Conservation (phyloP, 805 yeast species). For the Naumovozyma castellii region DNA sequence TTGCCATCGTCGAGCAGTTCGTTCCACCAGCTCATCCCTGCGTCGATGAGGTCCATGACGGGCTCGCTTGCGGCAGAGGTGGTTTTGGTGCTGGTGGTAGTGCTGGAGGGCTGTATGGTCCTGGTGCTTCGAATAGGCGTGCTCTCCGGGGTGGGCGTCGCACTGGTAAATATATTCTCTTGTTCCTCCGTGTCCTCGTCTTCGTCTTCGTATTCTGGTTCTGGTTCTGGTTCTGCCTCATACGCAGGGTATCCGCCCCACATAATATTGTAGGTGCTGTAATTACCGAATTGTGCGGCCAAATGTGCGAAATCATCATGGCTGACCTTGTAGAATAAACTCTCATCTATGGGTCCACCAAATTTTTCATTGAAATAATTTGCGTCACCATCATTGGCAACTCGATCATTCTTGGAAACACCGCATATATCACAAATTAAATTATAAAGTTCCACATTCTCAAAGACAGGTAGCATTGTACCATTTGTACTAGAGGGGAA, state of each 20-base stretch:
- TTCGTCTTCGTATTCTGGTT: slow-evolving; percentile 10
- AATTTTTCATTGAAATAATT: slow-evolving; percentile 1
- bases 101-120: not conserved
- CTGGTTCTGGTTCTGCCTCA: slow-evolving; percentile 5
- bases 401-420: slow-evolving; percentile 25
- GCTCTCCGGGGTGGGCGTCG: slow-evolving; percentile 3
- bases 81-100: not conserved
- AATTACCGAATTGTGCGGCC: slow-evolving; percentile 7
- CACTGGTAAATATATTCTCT: not conserved
- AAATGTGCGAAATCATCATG: slow-evolving; percentile 35
- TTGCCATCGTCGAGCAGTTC: slow-evolving; percentile 15
- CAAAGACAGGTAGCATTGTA: slow-evolving; percentile 40
- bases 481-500: slow-evolving; percentile 31
- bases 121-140: slow-evolving; percentile 3
- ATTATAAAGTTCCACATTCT: slow-evolving; percentile 64
- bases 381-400: not conserved
- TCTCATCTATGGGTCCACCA: not conserved
- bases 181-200: slow-evolving; percentile 16
- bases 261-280: slow-evolving; percentile 15
- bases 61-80: slow-evolving; percentile 2
- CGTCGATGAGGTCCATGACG: slow-evolving; percentile 8
- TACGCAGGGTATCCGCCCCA: slow-evolving; percentile 14
- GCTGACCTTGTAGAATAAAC: slow-evolving; percentile 29
- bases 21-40: slow-evolving; percentile 6
- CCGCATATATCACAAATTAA: slow-evolving; percentile 59